A percentile compares a stretch with the other conserved stretches of the same genome.
These are phyloP conservation scores for Dioszegia crocea DNA, from an alignment of 768 basidiomycete genomes.

Conservation along the genomic window DNA sequence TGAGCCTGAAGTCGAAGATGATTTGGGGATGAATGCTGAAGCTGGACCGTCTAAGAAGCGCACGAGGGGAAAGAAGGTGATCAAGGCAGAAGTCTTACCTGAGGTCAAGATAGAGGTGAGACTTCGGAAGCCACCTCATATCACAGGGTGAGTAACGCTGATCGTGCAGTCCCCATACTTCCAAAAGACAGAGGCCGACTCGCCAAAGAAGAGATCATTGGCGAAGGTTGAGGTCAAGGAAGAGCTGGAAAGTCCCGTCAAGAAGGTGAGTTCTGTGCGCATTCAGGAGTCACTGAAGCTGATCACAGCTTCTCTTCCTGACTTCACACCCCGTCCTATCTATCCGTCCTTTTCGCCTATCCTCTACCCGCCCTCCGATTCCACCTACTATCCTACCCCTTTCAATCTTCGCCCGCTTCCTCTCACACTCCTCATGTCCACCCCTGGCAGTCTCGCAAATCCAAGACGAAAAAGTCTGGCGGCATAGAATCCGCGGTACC, in stretches of 20 bases:
- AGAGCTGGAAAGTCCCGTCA: neutral
- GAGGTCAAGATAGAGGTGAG: neutral
- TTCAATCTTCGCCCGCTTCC: too few relatives aligned
- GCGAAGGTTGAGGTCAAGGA: neutral
- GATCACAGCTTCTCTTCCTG: neutral
- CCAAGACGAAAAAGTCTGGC: too few relatives aligned
- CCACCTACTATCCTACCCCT: too few relatives aligned
- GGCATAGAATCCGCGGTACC: too few relatives aligned
- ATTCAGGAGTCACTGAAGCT: neutral
- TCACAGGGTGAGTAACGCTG: too few relatives aligned
- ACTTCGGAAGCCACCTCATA: too few relatives aligned
- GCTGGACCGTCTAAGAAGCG: slow-evolving; percentile 2
- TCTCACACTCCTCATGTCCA: too few relatives aligned
- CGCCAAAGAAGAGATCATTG: neutral
- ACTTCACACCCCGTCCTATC: neutral
- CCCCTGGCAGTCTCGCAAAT: too few relatives aligned
- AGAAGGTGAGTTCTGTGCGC: neutral
- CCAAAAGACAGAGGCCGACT: neutral
- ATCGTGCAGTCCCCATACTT: neutral
- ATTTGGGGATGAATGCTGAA: neutral
- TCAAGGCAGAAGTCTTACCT: neutral
- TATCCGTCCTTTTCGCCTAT: neutral
- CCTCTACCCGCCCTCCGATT: too few relatives aligned
- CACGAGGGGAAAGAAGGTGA: neutral
- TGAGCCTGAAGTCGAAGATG: neutral